Conservation (phyloP, 2,329 filamentous ascomycete species). For the Apiospora arundinis region DNA sequence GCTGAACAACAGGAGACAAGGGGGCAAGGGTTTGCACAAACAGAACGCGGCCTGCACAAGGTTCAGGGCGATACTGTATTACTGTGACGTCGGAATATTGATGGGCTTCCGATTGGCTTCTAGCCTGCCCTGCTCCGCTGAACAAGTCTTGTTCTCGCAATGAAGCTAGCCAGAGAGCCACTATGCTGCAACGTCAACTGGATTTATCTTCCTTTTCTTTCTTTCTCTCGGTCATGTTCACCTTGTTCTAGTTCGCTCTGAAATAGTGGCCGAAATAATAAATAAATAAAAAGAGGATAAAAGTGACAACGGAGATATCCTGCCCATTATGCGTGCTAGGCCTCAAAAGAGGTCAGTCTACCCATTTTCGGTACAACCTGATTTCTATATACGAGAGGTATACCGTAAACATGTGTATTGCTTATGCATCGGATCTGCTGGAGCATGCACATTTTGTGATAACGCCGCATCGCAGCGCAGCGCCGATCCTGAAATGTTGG, state of each 20-base stretch:
- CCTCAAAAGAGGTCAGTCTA: neutral
- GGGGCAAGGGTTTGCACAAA: neutral
- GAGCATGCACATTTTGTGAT: neutral
- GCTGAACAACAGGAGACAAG: neutral
- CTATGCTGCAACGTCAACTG: neutral
- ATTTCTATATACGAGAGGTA: neutral
- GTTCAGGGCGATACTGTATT: constrained; percentile 3
- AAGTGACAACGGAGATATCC: neutral
- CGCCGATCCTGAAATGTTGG: constrained; percentile 3
- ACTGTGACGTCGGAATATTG: constrained; percentile 13
- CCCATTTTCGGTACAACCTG: neutral
- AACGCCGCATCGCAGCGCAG: constrained; percentile 6
- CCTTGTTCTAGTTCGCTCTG: neutral
- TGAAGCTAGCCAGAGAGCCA: constrained; percentile 9
- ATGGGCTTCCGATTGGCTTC: constrained; percentile 16
- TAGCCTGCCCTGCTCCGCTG: neutral
- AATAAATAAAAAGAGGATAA: neutral
- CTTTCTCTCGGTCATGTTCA: neutral
- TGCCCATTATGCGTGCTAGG: neutral
- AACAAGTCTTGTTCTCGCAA: neutral
- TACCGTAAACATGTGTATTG: neutral
- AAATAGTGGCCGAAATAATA: neutral
- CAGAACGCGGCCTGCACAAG: neutral
- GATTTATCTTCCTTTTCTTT: too few species aligned
- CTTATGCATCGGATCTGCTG: neutral